phyloP scores from a whole-genome alignment of 768 basidiomycete genomes.

The Phlegmacium glaucopus region DNA sequence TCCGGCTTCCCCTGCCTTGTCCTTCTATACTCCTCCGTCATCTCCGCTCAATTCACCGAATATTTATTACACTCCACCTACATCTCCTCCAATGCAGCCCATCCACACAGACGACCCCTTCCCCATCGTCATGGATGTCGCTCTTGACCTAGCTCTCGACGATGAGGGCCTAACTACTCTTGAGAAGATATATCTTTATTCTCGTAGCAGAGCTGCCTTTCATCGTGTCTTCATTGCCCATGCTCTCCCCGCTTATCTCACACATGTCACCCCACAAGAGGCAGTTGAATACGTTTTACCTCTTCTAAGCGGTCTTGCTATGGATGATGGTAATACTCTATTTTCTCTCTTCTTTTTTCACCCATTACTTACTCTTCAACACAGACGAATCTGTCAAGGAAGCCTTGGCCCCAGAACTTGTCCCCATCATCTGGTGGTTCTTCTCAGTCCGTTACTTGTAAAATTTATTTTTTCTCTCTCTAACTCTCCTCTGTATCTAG shows the following conservation, averaged over 20 bases:
- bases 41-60: constrained; percentile 22
- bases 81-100: constrained; percentile 30
- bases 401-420: constrained; percentile 77
- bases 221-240: constrained; percentile 80
- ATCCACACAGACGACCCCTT: constrained; percentile 20
- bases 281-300: constrained; percentile 93
- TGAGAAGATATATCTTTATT: constrained; percentile 90
- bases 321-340: constrained; percentile 69
- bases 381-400: constrained; percentile 87
- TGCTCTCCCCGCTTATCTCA: constrained; percentile 74
- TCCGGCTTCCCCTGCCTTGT: constrained; percentile 30
- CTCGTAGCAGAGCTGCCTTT: constrained; percentile 63
- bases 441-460: constrained; percentile 46
- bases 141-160: constrained; percentile 49
- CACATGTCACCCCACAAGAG: constrained; percentile 77
- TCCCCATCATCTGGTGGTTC: constrained; percentile 91
- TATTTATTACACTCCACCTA: constrained; percentile 34
- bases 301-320: constrained; percentile 78
- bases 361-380: constrained; percentile 4
- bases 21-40: constrained; percentile 35
- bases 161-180: constrained; percentile 81
- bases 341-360: constrained; percentile 4
- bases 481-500: constrained; percentile 28
- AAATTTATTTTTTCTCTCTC: constrained; percentile 1
- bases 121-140: constrained; percentile 27